phyloP scores from a whole-genome alignment of 805 yeast genomes.

The Wickerhamiella kurtzmanii region DNA sequence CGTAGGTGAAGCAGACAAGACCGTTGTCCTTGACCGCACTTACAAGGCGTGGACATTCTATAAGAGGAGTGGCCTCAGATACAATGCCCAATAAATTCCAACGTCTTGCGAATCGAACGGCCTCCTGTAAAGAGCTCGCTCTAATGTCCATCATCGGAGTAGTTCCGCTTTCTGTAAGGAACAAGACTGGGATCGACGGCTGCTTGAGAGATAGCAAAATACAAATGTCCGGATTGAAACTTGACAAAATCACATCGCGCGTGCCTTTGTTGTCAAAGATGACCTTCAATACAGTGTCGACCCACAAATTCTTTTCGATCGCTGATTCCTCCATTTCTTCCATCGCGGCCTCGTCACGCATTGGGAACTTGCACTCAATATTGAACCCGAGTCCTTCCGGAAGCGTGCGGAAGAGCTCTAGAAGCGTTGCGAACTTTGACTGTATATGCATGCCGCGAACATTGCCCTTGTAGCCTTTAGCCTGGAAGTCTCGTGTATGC shows the following conservation, averaged over 20 bases:
- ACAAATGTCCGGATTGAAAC: slow-evolving; percentile 92
- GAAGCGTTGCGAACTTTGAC: slow-evolving; percentile 78
- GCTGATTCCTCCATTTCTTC: slow-evolving; percentile 82
- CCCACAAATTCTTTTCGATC: slow-evolving; percentile 72
- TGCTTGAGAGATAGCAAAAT: slow-evolving; percentile 75
- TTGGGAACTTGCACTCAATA: slow-evolving; percentile 88
- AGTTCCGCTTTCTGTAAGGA: slow-evolving; percentile 81
- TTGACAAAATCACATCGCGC: slow-evolving; percentile 78
- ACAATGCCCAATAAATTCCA: slow-evolving; percentile 92
- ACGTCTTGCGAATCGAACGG: slow-evolving; percentile 74
- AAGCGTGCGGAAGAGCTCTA: slow-evolving; percentile 66
- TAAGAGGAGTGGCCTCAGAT: slow-evolving; percentile 72
- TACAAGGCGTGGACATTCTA: slow-evolving; percentile 81
- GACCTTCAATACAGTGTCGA: slow-evolving; percentile 67
- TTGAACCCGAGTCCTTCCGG: slow-evolving; percentile 84
- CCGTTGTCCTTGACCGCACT: slow-evolving; percentile 86
- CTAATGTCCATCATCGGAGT: slow-evolving; percentile 76
- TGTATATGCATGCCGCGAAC: slow-evolving; percentile 80
- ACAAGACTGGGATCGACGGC: slow-evolving; percentile 83
- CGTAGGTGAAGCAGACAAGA: slow-evolving; percentile 86
- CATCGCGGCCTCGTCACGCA: slow-evolving; percentile 80
- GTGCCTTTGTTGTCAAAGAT: slow-evolving; percentile 70
- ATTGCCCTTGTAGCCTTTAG: slow-evolving; percentile 83
- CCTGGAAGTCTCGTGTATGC: slow-evolving; percentile 77
- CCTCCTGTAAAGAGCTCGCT: slow-evolving; percentile 78